Percentiles rank a stretch among this genome's conserved stretches.
These are phyloP conservation scores for Rhizopus arrhizus DNA, from an alignment of 371 early-diverging fungal genomes.

Conservation along the genomic window DNA sequence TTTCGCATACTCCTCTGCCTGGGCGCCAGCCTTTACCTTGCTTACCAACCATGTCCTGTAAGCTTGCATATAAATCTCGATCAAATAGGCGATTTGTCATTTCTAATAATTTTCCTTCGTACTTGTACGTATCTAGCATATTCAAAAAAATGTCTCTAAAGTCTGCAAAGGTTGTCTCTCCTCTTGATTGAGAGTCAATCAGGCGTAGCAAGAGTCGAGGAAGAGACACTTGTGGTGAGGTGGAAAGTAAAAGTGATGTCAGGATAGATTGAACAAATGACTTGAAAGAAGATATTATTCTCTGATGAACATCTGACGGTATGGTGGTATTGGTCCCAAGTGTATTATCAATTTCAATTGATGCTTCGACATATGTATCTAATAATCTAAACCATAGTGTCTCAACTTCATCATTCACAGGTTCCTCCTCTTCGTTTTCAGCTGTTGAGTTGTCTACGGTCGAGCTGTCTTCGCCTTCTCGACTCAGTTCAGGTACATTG, in stretches of 20 bases:
- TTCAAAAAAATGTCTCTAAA: constrained; percentile 72
- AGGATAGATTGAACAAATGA: constrained; percentile 67
- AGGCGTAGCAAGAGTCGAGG: constrained; percentile 67
- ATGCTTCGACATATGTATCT: constrained; percentile 62
- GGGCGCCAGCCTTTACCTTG: constrained; percentile 68
- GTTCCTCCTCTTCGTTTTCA: constrained; percentile 12
- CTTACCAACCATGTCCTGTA: constrained; percentile 59
- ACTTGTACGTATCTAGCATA: constrained; percentile 77
- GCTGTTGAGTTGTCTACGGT: constrained; percentile 7
- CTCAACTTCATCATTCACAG: constrained; percentile 54
- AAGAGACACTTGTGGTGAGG: constrained; percentile 69
- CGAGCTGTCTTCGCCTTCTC: constrained; percentile 23
- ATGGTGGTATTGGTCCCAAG: constrained; percentile 13
- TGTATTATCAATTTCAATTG: constrained; percentile 41
- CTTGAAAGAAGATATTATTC: constrained; percentile 59
- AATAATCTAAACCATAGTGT: constrained; percentile 70
- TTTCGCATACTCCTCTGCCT: constrained; percentile 58
- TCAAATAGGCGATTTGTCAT: constrained; percentile 76
- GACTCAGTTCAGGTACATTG: constrained; percentile 22
- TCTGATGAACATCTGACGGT: constrained; percentile 36
- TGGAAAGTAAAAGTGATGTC: constrained; percentile 62
- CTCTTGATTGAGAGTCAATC: constrained; percentile 59
- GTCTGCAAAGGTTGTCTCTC: constrained; percentile 72
- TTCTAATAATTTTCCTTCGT: constrained; percentile 71
- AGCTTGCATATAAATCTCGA: constrained; percentile 62